Conservation (phyloP, 176 grass and related monocot genomes). For the Panicum miliaceum region DNA sequence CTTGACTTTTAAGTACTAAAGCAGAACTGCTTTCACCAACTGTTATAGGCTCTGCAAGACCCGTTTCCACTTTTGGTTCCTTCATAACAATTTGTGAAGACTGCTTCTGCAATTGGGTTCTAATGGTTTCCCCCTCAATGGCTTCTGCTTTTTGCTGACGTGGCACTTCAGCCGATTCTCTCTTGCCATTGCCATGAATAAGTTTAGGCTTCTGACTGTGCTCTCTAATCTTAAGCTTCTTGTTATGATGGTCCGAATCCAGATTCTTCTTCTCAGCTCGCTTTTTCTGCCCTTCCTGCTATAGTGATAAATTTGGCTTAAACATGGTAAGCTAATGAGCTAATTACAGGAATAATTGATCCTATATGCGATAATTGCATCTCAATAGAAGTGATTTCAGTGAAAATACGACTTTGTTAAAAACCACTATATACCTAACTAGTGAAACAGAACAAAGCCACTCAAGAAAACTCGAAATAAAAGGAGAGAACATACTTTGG, state of each 20-base stretch:
- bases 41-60: neutral
- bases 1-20: slow-evolving; percentile 15
- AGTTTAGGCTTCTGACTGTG: neutral
- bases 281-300: slow-evolving; percentile 45
- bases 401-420: neutral
- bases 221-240: slow-evolving; percentile 47
- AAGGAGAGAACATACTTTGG: slow-evolving; percentile 36
- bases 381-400: neutral
- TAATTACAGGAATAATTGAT: neutral
- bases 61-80: neutral
- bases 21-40: neutral
- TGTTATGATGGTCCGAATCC: slow-evolving; percentile 30
- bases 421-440: slow-evolving; percentile 24
- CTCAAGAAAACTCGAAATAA: neutral
- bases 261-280: slow-evolving; percentile 38
- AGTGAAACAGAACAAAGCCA: slow-evolving; percentile 25
- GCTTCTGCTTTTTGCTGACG: neutral
- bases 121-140: neutral
- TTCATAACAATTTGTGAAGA: slow-evolving; percentile 13
- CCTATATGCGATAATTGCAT: neutral
- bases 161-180: slow-evolving; percentile 2
- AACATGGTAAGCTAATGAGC: slow-evolving; percentile 23
- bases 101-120: neutral
- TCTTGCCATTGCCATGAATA: slow-evolving; percentile 24
- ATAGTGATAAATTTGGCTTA: neutral